Percentiles rank a stretch among this genome's conserved stretches.
These are phyloP conservation scores for Boletellus ananas DNA, from an alignment of 768 basidiomycete species.

Conservation along the genomic window DNA sequence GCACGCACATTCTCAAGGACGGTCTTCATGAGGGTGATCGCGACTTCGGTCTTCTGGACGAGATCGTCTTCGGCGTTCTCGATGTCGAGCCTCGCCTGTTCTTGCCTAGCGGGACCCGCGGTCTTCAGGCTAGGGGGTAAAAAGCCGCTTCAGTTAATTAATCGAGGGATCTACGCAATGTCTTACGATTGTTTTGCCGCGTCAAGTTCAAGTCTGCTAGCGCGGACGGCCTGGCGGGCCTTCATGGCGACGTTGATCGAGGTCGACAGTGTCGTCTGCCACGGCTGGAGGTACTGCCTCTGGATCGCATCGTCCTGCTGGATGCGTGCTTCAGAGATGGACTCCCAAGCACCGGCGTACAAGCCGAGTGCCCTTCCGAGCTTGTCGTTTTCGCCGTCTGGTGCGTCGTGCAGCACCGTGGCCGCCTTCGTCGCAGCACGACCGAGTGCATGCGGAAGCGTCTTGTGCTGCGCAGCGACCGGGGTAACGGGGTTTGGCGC, in stretches of 20 bases:
- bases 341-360: conserved; percentile 83
- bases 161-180: background rate
- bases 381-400: conserved; percentile 54
- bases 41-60: conserved; percentile 96
- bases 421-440: conserved; percentile 72
- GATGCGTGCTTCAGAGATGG: conserved; percentile 72
- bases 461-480: conserved; percentile 77
- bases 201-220: conserved; percentile 83
- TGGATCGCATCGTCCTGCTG: conserved; percentile 74
- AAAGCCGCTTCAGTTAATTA: background rate
- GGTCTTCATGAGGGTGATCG: conserved; percentile 96
- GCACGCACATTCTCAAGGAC: conserved; percentile 91
- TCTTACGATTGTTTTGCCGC: conserved; percentile 83
- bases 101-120: conserved; percentile 71
- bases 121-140: conserved; percentile 63
- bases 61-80: conserved; percentile 95
- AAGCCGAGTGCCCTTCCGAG: conserved; percentile 74
- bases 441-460: conserved; percentile 89
- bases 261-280: conserved; percentile 83
- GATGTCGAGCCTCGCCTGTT: conserved; percentile 87
- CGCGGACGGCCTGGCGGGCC: conserved; percentile 78
- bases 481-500: conserved; percentile 57
- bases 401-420: conserved; percentile 40
- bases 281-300: conserved; percentile 68
- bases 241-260: conserved; percentile 89